phyloP scores from a whole-genome alignment of 2,329 filamentous ascomycete genomes.

The Metarhizium rileyi region DNA sequence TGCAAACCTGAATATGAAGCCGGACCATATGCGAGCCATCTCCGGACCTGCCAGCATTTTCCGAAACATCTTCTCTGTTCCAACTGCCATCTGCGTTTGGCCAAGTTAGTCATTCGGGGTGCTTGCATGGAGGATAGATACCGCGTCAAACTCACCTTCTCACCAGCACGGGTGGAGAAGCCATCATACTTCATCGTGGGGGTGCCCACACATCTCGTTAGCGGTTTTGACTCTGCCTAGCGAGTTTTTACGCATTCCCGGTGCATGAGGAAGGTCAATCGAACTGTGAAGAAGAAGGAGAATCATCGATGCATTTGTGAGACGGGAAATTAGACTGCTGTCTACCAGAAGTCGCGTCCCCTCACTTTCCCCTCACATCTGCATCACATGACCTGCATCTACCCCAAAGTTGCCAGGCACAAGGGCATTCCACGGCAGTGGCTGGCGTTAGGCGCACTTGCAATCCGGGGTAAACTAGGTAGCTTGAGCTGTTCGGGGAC shows the following conservation, averaged over 20 bases:
- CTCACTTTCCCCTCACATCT: slow-evolving; percentile 20
- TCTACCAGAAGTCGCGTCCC: neutral
- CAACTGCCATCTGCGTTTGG: neutral
- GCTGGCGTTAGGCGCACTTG: neutral
- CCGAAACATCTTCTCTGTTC: neutral
- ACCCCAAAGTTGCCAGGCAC: slow-evolving; percentile 10
- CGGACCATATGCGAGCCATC: neutral
- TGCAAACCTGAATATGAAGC: neutral
- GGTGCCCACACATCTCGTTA: neutral
- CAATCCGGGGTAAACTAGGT: neutral
- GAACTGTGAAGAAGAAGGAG: neutral
- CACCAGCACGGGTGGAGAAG: neutral
- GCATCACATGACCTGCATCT: slow-evolving; percentile 21
- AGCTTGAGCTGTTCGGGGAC: neutral
- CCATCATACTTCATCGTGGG: neutral
- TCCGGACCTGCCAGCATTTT: too few species aligned
- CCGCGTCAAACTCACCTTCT: neutral
- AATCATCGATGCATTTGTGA: neutral
- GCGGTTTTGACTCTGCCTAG: neutral
- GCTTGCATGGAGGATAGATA: neutral
- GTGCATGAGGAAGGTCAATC: neutral
- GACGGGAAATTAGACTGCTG: neutral
- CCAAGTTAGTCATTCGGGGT: neutral
- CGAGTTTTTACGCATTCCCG: neutral
- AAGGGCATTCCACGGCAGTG: slow-evolving; percentile 5